Evolutionary conservation across 495 filamentous ascomycete genomes (phyloP), one percentile per base, ranked within the genome.

Genomic region (Aspergillus heteromorphus): DNA sequence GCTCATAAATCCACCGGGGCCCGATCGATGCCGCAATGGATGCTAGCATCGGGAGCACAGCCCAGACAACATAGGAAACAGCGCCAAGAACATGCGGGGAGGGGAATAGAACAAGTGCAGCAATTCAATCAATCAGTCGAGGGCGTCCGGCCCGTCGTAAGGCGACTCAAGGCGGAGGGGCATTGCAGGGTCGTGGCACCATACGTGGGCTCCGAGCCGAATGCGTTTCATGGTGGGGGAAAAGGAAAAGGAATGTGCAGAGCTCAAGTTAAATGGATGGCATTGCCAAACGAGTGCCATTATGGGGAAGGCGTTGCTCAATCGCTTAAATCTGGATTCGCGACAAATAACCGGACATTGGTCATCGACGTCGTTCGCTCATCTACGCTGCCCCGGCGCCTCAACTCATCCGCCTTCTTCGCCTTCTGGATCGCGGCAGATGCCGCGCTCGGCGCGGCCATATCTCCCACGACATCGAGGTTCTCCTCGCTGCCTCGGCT

Each of bases 311-410:
- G 48, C 3, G 42, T n/a, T n/a, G n/a, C n/a, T 72, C 70, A 86
- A 69, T 87, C 84, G 65, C 82, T 85, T 45, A 79, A 64, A 67
- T 98, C 93, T 19, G 93, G 93, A 69, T 98, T 98, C 17, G 95
- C 95, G 63, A 98, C 92, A 60, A 89, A 97, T 51, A 98, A 73
- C 50, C 91, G 82, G 17, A 86, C 88, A 17, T 85, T 88, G 29
- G 88, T 91, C 84, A 96, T 91, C 4, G 85, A 85, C 55, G 79
- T 84, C 19, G 88, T 89, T 63, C 88, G 80, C 69, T 97, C 93
- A 67, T 98, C 95, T 48, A 98, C 91, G 67, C 93, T 97, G 9
- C 92, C 93, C 59, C 90, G 79, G 53, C 92, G 83, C 64, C 82
- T 78, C 31, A 95, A 72, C 31, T 95, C 91, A 10, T 91, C 89